A percentile compares a stretch with the other conserved stretches of the same genome.
phyloP scores from a whole-genome alignment of 768 basidiomycete species.

The Leucocoprinus sp. region DNA sequence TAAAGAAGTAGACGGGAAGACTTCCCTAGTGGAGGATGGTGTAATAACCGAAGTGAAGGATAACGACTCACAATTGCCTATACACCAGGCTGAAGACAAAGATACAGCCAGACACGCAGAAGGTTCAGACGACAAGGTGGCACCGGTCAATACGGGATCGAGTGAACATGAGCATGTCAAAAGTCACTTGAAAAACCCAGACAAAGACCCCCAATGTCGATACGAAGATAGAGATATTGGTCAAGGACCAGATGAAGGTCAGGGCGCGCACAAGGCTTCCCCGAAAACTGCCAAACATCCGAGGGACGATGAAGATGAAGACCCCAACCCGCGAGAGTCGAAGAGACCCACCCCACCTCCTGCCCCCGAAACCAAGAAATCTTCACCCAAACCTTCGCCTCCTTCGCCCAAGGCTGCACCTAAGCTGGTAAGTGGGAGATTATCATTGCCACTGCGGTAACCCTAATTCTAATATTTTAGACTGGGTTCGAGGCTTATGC shows the following conservation, averaged over 20 bases:
- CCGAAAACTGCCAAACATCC: constrained; percentile 46
- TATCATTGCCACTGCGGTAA: background rate
- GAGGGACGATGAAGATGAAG: constrained; percentile 54
- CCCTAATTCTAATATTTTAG: constrained; percentile 24
- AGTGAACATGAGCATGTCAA: constrained; percentile 14
- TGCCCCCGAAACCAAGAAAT: constrained; percentile 49
- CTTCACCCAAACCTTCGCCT: constrained; percentile 24
- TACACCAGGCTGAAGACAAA: constrained; percentile 9
- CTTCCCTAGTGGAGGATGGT: constrained; percentile 10
- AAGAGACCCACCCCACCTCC: constrained; percentile 67
- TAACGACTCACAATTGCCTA: constrained; percentile 7
- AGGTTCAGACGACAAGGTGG: background rate
- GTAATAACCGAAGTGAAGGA: constrained; percentile 7
- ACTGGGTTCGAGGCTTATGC: constrained; percentile 79
- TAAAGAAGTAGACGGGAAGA: constrained; percentile 7
- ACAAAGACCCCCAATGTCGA: constrained; percentile 66
- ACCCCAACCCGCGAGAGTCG: constrained; percentile 51
- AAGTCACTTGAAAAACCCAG: constrained; percentile 41
- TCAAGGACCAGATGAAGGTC: constrained; percentile 38
- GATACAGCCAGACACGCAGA: background rate
- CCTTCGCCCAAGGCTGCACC: constrained; percentile 24
- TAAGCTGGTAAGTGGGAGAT: constrained; percentile 37
- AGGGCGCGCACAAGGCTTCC: constrained; percentile 13
- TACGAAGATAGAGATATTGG: constrained; percentile 61
- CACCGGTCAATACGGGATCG: constrained; percentile 11